phyloP scores from a whole-genome alignment of 495 filamentous ascomycete genomes.

The Annulohypoxylon moriforme region DNA sequence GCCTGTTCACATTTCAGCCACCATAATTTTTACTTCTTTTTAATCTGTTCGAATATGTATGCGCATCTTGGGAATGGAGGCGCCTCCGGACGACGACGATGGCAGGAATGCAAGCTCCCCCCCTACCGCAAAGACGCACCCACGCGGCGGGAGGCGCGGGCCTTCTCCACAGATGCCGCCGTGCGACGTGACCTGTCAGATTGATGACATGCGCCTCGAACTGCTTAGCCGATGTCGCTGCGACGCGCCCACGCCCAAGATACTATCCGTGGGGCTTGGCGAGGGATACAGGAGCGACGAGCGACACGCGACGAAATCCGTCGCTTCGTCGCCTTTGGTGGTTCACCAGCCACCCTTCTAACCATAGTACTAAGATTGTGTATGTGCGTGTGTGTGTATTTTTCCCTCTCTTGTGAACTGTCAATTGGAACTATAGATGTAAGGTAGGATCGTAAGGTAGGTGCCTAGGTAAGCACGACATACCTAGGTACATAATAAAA shows the following conservation, averaged over 20 bases:
- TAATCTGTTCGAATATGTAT: too few species aligned
- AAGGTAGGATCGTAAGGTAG: not conserved
- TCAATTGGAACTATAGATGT: not conserved
- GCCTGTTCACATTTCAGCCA: too few species aligned
- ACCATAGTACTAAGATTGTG: not conserved
- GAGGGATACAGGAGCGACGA: not conserved
- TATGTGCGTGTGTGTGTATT: too few species aligned
- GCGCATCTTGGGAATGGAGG: constrained; percentile 34
- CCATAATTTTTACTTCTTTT: too few species aligned
- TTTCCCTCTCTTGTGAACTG: not conserved
- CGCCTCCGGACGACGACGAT: constrained; percentile 30
- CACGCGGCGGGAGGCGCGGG: constrained; percentile 40
- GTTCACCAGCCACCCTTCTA: not conserved
- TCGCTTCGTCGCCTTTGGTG: not conserved
- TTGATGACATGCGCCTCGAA: constrained; percentile 47
- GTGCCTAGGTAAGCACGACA: not conserved
- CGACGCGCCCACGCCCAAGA: constrained; percentile 10
- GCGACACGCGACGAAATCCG: not conserved
- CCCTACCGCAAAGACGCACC: constrained; percentile 28
- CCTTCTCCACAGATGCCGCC: constrained; percentile 46
- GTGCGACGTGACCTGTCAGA: constrained; percentile 51
- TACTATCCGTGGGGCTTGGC: constrained; percentile 15
- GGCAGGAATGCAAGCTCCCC: constrained; percentile 26
- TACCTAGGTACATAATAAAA: not conserved
- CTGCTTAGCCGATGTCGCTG: constrained; percentile 38